These are phyloP conservation scores for Leishmania major DNA, from an alignment of 208 protist species.

Conservation along the genomic window DNA sequence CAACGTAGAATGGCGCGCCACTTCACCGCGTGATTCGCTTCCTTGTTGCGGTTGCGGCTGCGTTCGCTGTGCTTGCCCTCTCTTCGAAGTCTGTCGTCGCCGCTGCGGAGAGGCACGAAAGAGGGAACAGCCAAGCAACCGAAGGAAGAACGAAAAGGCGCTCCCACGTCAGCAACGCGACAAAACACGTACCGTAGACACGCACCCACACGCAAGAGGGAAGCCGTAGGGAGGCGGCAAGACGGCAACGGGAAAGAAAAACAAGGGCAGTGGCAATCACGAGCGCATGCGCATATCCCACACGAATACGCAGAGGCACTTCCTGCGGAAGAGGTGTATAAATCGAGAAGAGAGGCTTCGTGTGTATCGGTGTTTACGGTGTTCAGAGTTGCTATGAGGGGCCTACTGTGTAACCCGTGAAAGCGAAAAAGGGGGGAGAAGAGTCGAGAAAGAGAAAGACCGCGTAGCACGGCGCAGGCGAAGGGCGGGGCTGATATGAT, in stretches of 20 bases:
- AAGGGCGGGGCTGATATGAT: neutral
- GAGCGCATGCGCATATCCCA: neutral
- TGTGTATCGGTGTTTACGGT: neutral
- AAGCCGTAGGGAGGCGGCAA: neutral
- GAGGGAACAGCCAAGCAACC: neutral
- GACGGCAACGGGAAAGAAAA: neutral
- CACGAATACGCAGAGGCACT: neutral
- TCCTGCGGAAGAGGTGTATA: neutral
- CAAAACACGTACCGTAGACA: neutral
- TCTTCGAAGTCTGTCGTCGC: neutral
- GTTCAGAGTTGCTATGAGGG: neutral
- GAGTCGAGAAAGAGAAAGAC: neutral
- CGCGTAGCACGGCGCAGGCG: neutral
- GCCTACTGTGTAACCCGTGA: neutral
- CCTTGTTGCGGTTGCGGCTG: neutral
- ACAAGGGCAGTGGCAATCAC: neutral
- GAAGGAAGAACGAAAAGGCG: neutral
- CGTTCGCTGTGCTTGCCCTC: neutral
- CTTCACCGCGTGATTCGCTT: neutral
- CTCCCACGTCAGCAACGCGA: neutral
- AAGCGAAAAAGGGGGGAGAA: neutral
- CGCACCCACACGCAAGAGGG: neutral
- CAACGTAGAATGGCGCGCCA: neutral
- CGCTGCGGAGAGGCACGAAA: neutral
- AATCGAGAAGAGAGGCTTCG: neutral